These are phyloP conservation scores for Irpex sp. DNA, from an alignment of 1,284 basidiomycete species.

Conservation along the genomic window DNA sequence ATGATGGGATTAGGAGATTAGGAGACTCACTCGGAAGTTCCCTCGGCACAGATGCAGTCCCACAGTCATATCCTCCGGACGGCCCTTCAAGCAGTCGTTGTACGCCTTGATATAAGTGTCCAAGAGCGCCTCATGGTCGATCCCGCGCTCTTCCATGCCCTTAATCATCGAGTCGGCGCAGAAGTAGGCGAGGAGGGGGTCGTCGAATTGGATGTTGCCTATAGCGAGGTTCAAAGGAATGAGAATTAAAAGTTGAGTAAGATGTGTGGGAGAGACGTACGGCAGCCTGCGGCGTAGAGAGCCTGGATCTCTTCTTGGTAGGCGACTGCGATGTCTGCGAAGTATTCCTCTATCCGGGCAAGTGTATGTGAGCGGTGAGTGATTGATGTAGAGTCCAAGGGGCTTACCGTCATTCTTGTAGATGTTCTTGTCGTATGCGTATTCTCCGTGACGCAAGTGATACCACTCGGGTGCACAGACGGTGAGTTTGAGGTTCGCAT, in stretches of 20 bases:
- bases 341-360: slow-evolving; percentile 53
- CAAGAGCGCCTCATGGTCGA: slow-evolving; percentile 61
- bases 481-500: slow-evolving; percentile 69
- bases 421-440: slow-evolving; percentile 56
- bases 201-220: slow-evolving; percentile 75
- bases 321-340: slow-evolving; percentile 65
- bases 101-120: slow-evolving; percentile 69
- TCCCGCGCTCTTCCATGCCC: slow-evolving; percentile 57
- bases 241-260: too few relatives aligned
- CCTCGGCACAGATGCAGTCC: slow-evolving; percentile 79
- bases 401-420: slow-evolving; percentile 57
- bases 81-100: slow-evolving; percentile 59
- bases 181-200: slow-evolving; percentile 67
- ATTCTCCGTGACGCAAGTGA: slow-evolving; percentile 66
- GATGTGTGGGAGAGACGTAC: slow-evolving; percentile 33
- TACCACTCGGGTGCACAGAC: slow-evolving; percentile 77
- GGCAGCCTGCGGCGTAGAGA: slow-evolving; percentile 71
- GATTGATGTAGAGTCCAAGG: neutral
- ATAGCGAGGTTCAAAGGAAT: too few relatives aligned
- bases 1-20: neutral
- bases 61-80: slow-evolving; percentile 62
- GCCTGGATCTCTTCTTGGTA: slow-evolving; percentile 72
- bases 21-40: slow-evolving; percentile 58
- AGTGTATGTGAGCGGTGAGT: too few relatives aligned
- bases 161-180: slow-evolving; percentile 59